phyloP scores from a whole-genome alignment of 1,284 basidiomycete species.

The Omphalotus olearius region DNA sequence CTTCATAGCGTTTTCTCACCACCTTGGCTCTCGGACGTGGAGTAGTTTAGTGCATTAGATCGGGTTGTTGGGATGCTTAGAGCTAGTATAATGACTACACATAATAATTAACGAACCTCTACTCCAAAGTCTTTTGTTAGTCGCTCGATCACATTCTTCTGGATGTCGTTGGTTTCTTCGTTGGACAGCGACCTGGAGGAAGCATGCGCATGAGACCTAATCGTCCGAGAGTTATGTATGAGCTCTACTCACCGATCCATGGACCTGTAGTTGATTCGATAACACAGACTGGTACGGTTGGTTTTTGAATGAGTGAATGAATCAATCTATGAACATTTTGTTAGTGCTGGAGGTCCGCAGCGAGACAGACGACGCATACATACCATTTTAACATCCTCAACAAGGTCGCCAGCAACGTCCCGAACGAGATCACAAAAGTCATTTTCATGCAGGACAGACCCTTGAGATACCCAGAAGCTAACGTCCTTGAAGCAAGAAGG shows the following conservation, averaged over 20 bases:
- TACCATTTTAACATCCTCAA: slow-evolving; percentile 87
- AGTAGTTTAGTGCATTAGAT: no score
- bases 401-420: slow-evolving; percentile 88
- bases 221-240: background rate
- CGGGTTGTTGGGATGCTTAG: background rate
- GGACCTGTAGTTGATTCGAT: slow-evolving; percentile 91
- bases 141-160: slow-evolving; percentile 51
- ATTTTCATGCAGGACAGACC: slow-evolving; percentile 77
- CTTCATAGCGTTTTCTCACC: slow-evolving; percentile 33
- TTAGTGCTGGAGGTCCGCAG: background rate
- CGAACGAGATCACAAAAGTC: slow-evolving; percentile 96
- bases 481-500: slow-evolving; percentile 89
- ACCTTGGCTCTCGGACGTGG: no score
- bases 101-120: slow-evolving; percentile 64
- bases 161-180: slow-evolving; percentile 83
- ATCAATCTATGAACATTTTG: slow-evolving; percentile 65
- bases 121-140: slow-evolving; percentile 64
- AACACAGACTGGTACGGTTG: slow-evolving; percentile 76
- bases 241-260: slow-evolving; percentile 78
- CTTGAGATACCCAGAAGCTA: slow-evolving; percentile 81
- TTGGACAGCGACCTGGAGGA: slow-evolving; percentile 76
- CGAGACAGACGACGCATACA: slow-evolving; percentile 22
- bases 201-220: slow-evolving; percentile 5
- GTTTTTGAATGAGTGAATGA: slow-evolving; percentile 91
- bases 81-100: background rate